Conservation (phyloP, 176 grass and related monocot genomes). For the Lolium multiflorum region DNA sequence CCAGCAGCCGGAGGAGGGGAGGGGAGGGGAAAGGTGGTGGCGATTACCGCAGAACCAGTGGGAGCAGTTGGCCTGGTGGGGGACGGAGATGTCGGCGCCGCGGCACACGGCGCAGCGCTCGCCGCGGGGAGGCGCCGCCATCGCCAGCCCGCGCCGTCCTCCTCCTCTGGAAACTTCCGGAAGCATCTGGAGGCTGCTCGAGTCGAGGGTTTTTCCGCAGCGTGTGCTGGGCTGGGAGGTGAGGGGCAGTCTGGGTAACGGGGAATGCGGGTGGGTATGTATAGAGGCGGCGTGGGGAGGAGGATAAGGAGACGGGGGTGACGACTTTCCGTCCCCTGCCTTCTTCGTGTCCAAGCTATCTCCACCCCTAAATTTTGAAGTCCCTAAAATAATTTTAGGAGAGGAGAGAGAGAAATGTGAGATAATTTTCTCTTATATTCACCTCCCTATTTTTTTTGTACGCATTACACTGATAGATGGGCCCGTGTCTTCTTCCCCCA, state of each 20-base stretch:
- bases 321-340: neutral
- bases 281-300: neutral
- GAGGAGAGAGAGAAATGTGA: too few relatives aligned
- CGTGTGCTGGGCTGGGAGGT: neutral
- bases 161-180: slow-evolving; percentile 10
- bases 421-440: too few relatives aligned
- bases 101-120: slow-evolving; percentile 40
- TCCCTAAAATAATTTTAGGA: too few relatives aligned
- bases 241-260: neutral
- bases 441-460: too few relatives aligned
- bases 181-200: slow-evolving; percentile 15
- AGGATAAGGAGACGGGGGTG: too few relatives aligned
- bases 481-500: too few relatives aligned
- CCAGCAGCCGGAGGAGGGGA: neutral
- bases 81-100: slow-evolving; percentile 18
- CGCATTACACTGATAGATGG: too few relatives aligned
- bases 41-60: slow-evolving; percentile 53
- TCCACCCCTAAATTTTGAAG: too few relatives aligned
- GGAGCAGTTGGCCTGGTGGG: slow-evolving; percentile 49
- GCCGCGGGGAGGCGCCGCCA: slow-evolving; percentile 13
- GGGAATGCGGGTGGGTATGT: neutral
- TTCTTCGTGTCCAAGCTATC: neutral
- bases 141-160: neutral
- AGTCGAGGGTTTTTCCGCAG: neutral
- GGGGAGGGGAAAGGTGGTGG: neutral